Percentiles rank a stretch among this genome's conserved stretches.
These are phyloP conservation scores for Discostella stelligeroides DNA, from an alignment of 108 stramenopile genomes.

Conservation along the genomic window DNA sequence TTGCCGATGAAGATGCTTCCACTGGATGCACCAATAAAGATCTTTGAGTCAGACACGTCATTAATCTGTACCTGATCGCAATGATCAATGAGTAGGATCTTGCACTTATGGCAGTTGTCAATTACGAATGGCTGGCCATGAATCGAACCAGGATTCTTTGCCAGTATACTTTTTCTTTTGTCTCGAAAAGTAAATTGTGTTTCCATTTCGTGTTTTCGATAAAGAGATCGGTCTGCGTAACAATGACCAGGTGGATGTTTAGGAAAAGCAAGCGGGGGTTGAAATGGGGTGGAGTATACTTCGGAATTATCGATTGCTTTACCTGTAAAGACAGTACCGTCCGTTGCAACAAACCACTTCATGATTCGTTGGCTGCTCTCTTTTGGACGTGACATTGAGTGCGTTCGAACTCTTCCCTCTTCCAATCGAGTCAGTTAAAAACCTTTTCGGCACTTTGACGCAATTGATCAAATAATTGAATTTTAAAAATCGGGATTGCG, in stretches of 20 bases:
- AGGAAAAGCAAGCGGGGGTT: no score
- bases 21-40: conserved; percentile 79
- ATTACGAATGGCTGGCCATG: conserved; percentile 78
- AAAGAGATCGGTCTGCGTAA: conserved; percentile 46
- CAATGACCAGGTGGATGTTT: no score
- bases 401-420: no score
- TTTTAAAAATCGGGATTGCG: no score
- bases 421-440: no score
- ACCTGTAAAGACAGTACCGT: conserved; percentile 65
- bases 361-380: background rate
- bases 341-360: conserved; percentile 66
- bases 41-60: conserved; percentile 52
- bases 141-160: conserved; percentile 61
- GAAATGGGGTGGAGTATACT: no score
- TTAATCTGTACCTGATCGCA: conserved; percentile 80
- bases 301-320: background rate
- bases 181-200: conserved; percentile 74
- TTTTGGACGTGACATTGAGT: no score
- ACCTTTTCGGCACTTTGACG: background rate
- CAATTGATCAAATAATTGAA: no score
- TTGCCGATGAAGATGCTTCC: conserved; percentile 76
- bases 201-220: conserved; percentile 72
- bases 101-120: conserved; percentile 54
- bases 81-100: conserved; percentile 61
- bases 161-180: conserved; percentile 46